Conservation (phyloP, 169 alveolate species). For the Neospora caninum region DNA sequence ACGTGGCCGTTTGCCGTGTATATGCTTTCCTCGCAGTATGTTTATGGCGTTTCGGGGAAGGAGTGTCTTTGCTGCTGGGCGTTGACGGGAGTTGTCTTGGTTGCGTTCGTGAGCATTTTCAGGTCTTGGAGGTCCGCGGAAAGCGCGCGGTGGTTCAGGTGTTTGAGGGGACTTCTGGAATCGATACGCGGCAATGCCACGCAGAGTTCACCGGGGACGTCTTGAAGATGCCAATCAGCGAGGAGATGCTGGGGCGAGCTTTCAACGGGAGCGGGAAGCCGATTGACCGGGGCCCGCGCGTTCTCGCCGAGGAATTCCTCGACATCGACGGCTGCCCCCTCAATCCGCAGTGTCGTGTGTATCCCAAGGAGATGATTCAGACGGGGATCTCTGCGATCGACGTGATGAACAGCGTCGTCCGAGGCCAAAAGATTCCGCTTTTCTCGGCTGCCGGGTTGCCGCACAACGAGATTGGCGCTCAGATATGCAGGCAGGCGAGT, state of each 20-base stretch:
- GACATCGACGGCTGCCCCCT: conserved; percentile 98
- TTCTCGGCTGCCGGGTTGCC: conserved; percentile 99
- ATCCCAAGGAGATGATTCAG: conserved; percentile 99
- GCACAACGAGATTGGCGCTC: conserved; percentile 99
- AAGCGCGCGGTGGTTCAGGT: conserved; percentile 86
- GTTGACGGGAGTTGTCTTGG: too few species aligned
- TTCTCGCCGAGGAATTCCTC: conserved; percentile 96
- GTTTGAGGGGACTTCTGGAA: conserved; percentile 99
- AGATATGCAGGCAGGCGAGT: conserved; percentile 99
- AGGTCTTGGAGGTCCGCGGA: conserved; percentile 62
- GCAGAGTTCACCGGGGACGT: conserved; percentile 99
- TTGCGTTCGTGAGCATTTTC: neutral
- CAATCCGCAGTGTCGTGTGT: conserved; percentile 97
- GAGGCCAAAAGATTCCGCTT: conserved; percentile 99
- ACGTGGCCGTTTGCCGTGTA: too few species aligned
- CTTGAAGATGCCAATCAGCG: conserved; percentile 97
- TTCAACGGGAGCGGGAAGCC: conserved; percentile 99
- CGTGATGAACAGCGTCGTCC: conserved; percentile 98
- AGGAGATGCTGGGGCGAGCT: conserved; percentile 99
- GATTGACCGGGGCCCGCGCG: conserved; percentile 98
- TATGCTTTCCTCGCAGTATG: too few species aligned
- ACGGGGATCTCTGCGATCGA: conserved; percentile 99
- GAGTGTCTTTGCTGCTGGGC: too few species aligned
- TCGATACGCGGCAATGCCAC: conserved; percentile 95
- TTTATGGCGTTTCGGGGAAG: too few species aligned